Conservation (phyloP, 306 rosid species). For the Prunus armeniaca region DNA sequence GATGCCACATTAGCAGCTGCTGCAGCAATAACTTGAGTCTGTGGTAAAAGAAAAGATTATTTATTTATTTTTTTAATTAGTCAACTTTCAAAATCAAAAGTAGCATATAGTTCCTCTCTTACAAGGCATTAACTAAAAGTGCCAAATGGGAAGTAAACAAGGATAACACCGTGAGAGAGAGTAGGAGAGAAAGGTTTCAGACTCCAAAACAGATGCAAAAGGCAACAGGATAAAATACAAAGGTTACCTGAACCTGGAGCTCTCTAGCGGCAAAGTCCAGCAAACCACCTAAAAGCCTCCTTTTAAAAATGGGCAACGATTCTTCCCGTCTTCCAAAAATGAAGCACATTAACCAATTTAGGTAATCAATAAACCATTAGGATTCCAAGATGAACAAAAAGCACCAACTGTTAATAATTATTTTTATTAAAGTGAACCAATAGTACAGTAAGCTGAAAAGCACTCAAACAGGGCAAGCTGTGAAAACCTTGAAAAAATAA, state of each 20-base stretch:
- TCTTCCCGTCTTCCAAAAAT: conserved; percentile 84
- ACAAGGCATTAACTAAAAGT: not conserved
- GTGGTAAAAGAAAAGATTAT: conserved; percentile 46
- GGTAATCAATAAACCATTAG: conserved; percentile 11
- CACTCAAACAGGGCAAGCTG: too few relatives aligned
- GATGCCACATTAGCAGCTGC: conserved; percentile 98
- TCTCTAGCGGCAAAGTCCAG: conserved; percentile 86
- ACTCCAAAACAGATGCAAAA: not conserved
- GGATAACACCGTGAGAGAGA: not conserved
- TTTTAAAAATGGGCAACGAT: conserved; percentile 83
- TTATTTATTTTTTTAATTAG: conserved; percentile 1
- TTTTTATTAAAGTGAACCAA: not conserved
- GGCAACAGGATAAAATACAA: conserved; percentile 8
- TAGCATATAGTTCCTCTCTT: not conserved
- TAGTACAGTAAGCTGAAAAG: too few relatives aligned
- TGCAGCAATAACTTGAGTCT: conserved; percentile 95
- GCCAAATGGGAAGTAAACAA: not conserved
- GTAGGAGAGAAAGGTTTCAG: not conserved
- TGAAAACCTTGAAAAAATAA: too few relatives aligned
- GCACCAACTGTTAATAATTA: conserved; percentile 8
- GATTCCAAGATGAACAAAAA: conserved; percentile 9
- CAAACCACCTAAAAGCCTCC: conserved; percentile 86
- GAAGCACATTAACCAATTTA: conserved; percentile 31
- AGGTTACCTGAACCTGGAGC: conserved; percentile 82
- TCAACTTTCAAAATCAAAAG: conserved; percentile 3